Evolutionary conservation across 2,329 filamentous ascomycete genomes (phyloP).

Genomic region (Penicillium sp.): DNA sequence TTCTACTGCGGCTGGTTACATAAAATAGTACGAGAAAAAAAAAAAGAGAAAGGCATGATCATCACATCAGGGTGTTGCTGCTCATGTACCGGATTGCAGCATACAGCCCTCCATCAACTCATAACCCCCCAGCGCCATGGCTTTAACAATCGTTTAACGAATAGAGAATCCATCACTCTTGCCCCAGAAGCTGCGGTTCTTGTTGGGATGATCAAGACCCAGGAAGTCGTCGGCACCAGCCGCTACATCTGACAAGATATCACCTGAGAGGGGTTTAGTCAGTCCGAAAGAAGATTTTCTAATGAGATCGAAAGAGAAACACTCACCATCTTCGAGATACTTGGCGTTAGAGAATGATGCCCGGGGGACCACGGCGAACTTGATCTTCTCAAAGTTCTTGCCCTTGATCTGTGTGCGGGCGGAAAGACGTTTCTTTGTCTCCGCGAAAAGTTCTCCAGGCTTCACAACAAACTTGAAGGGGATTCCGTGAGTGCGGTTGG

Average conservation of each 20-base stretch:
- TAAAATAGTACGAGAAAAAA: constrained; percentile 5
- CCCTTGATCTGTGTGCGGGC: constrained; percentile 93
- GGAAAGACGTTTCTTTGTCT: constrained; percentile 92
- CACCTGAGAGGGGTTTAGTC: constrained; percentile 35
- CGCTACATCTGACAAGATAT: constrained; percentile 55
- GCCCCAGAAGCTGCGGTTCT: constrained; percentile 59
- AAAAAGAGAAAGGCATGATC: constrained; percentile 15
- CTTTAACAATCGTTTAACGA: constrained; percentile 43
- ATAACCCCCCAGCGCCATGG: constrained; percentile 22
- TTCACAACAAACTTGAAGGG: constrained; percentile 89
- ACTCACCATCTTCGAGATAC: constrained; percentile 84
- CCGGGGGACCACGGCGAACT: constrained; percentile 79
- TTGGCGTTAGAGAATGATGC: constrained; percentile 71
- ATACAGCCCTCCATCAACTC: constrained; percentile 19
- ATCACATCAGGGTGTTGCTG: constrained; percentile 22
- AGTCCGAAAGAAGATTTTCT: background rate
- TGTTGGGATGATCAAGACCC: constrained; percentile 64
- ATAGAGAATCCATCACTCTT: constrained; percentile 66
- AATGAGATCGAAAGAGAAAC: background rate
- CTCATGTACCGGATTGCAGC: constrained; percentile 23
- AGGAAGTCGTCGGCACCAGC: constrained; percentile 81
- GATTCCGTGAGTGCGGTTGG: constrained; percentile 77
- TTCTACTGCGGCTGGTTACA: constrained; percentile 10
- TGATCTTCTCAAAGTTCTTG: constrained; percentile 98
- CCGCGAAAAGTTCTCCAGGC: constrained; percentile 79